Percentiles rank a stretch among this genome's conserved stretches.
Evolutionary conservation across 345 rosid genomes (phyloP).

Genomic region (Pugionium dolabratum): DNA sequence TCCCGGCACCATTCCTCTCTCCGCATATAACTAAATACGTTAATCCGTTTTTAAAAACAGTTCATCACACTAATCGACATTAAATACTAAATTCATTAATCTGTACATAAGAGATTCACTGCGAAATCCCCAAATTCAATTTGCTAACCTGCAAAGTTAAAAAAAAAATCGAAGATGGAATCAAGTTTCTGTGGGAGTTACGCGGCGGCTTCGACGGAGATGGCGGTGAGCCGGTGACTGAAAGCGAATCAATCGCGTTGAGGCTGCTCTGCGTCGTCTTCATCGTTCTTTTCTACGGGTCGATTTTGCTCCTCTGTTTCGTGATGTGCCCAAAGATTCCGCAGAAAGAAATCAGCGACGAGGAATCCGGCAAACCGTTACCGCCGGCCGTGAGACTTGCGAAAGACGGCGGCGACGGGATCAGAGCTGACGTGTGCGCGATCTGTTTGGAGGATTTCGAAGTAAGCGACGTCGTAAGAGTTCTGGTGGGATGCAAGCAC

Average conservation of each 20-base stretch:
- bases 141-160: neutral
- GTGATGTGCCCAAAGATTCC: conserved; percentile 35
- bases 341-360: conserved; percentile 33
- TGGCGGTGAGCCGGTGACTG: conserved; percentile 25
- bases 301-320: conserved; percentile 30
- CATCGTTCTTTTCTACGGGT: conserved; percentile 31
- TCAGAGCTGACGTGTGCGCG: conserved; percentile 27
- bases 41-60: conserved; percentile 36
- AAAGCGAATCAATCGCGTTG: conserved; percentile 26
- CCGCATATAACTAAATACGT: conserved; percentile 34
- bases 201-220: conserved; percentile 33
- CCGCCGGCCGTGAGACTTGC: conserved; percentile 30
- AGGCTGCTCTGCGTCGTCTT: conserved; percentile 30
- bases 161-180: conserved; percentile 13
- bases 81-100: conserved; percentile 9
- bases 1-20: conserved; percentile 35
- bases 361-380: conserved; percentile 35
- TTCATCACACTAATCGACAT: conserved; percentile 22
- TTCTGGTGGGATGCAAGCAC: conserved; percentile 36
- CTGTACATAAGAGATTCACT: conserved; percentile 25
- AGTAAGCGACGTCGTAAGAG: conserved; percentile 36
- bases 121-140: neutral
- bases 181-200: conserved; percentile 24
- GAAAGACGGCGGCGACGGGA: conserved; percentile 22
- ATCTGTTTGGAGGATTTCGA: conserved; percentile 37